Base-by-base conservation (phyloP, 1,284 basidiomycete genomes). In the Cryptococcus maquisensis region DNA sequence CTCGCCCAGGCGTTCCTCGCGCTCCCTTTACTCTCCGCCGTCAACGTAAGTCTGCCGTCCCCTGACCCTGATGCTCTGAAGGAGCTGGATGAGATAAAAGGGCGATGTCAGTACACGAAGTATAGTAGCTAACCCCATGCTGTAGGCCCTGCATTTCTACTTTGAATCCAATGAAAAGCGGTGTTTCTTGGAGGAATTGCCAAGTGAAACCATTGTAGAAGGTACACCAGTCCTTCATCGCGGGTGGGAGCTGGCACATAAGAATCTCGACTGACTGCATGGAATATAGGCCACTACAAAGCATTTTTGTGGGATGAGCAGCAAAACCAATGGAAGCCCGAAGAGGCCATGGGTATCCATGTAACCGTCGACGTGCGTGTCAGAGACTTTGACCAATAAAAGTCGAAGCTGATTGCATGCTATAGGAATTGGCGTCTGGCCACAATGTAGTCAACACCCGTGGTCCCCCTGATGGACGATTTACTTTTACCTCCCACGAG, bases 121-220 rank as follows among this genome's bases (percentile, higher is more conserved):
- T 18, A 4, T 21, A 18, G 12, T 36, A 32, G 32, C 35, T 42
- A 10, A 15, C 16, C 37, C 46, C 44, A 41, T 40, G 42, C 5
- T 16, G n/a, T 61, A 77, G 67, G 86, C 86, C 13, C 83, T 95
- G 46, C 91, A 95, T 72, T 91, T 94, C 74, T 95, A 95, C 69
- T 83, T 95, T 56, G 90, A 94, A 71, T 86, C 88, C n/a, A 86
- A 87, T 68, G 89, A 95, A 76, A 86, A 86, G 70, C 82, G 88
- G 61, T 99, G 96, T 76, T 98, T 98, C 78, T 83, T 97, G 60
- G 96, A 98, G 75, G 96, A 98, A 76, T 80, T 98, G 39, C 95
- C 95, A n/a, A 86, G 86, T 15, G 89, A 98, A 76, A 98, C 96
- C 16, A 86, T 96, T 37, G 93, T 98, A 16, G 92, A 98, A 78